Evolutionary conservation across 495 filamentous ascomycete species (phyloP).

Genomic region (Zalerion maritima): DNA sequence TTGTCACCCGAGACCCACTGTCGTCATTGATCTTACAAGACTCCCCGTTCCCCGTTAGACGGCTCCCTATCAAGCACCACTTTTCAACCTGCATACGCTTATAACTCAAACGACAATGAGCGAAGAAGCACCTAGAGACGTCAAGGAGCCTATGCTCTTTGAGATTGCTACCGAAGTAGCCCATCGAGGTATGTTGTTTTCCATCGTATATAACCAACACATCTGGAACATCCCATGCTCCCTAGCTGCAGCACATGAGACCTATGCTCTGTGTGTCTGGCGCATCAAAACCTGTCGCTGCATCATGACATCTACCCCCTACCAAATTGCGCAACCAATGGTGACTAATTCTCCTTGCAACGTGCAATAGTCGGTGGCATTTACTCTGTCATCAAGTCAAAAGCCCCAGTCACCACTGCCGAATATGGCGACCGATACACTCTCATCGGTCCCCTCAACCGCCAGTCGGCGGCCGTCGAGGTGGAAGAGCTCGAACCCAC

Average conservation of each 20-base stretch:
- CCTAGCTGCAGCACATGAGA: no score
- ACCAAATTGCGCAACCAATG: no score
- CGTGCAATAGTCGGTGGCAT: conserved; percentile 69
- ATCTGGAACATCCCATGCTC: conserved; percentile 2
- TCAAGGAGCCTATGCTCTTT: conserved; percentile 53
- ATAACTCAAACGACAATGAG: no score
- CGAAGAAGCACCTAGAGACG: conserved; percentile 28
- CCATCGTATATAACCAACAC: conserved; percentile 1
- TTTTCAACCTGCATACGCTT: no score
- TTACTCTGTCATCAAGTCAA: conserved; percentile 97
- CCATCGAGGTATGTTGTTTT: conserved; percentile 56
- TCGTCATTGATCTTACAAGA: no score
- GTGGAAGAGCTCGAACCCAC: conserved; percentile 83
- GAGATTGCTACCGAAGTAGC: conserved; percentile 95
- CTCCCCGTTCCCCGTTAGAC: no score
- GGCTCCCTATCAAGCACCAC: no score
- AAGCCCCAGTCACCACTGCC: conserved; percentile 90
- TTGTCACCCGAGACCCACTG: no score
- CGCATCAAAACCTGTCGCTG: no score
- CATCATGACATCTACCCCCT: no score
- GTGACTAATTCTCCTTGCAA: neutral
- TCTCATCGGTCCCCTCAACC: conserved; percentile 86
- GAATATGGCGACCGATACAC: conserved; percentile 98
- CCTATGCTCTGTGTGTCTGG: no score
- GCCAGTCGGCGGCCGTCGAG: conserved; percentile 86